Evolutionary conservation across 1,139 yeast genomes (phyloP).

Genomic region (Hemisphaericaspora subhashii): DNA sequence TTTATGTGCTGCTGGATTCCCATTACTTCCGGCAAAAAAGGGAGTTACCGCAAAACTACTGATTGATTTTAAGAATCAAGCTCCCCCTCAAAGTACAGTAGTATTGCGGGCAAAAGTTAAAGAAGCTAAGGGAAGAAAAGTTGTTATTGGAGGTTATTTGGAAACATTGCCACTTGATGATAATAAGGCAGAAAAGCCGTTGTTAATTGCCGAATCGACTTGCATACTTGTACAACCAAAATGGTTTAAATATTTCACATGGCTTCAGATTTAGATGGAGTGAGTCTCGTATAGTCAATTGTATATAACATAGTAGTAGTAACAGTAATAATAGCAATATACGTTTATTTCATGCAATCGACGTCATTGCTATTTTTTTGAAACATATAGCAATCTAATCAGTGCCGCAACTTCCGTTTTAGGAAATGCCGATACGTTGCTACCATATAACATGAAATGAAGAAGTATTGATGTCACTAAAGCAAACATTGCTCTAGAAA

Average conservation of each 20-base stretch:
- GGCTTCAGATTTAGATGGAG: constrained; percentile 48
- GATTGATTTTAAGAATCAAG: constrained; percentile 66
- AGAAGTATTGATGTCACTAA: not conserved
- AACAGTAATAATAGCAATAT: not conserved
- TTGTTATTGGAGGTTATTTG: constrained; percentile 65
- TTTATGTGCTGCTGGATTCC: constrained; percentile 83
- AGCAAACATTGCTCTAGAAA: constrained; percentile 2
- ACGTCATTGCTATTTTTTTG: constrained; percentile 1
- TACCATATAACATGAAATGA: not conserved
- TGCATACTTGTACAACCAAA: constrained; percentile 75
- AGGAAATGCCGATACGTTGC: not conserved
- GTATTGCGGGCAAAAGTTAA: constrained; percentile 67
- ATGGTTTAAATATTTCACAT: constrained; percentile 72
- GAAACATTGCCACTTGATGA: constrained; percentile 42
- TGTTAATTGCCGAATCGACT: constrained; percentile 53
- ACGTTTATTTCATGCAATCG: too few relatives aligned
- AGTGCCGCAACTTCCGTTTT: not conserved
- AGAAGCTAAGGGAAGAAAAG: constrained; percentile 77
- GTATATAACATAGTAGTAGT: too few relatives aligned
- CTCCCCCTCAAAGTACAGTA: constrained; percentile 65
- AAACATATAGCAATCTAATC: not conserved
- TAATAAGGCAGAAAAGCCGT: constrained; percentile 24
- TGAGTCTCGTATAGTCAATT: too few relatives aligned
- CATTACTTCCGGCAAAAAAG: constrained; percentile 72
- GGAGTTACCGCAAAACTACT: constrained; percentile 89